phyloP scores from a whole-genome alignment of 1,284 basidiomycete genomes.

The Pseudozyma sp. region DNA sequence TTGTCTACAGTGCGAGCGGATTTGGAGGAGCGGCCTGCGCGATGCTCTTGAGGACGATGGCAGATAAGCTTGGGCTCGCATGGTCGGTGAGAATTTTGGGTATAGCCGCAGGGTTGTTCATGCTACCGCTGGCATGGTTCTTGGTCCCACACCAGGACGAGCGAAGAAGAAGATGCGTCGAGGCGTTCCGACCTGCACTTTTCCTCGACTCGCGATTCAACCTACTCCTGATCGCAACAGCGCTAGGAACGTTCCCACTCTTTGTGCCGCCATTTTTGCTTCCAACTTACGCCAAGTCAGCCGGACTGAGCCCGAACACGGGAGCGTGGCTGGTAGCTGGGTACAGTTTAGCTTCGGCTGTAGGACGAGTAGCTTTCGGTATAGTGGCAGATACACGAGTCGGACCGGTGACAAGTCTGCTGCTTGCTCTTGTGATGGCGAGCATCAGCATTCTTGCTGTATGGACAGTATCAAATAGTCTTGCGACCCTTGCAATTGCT shows the following conservation, averaged over 20 bases:
- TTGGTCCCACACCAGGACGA: conserved; percentile 33
- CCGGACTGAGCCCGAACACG: conserved; percentile 53
- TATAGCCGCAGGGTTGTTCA: conserved; percentile 13
- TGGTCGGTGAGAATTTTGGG: conserved; percentile 61
- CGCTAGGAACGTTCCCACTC: conserved; percentile 67
- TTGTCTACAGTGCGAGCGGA: conserved; percentile 67
- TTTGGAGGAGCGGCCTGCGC: conserved; percentile 67
- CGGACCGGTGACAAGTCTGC: conserved; percentile 47
- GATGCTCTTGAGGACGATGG: conserved; percentile 54
- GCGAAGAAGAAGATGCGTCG: conserved; percentile 16
- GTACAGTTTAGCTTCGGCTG: conserved; percentile 50
- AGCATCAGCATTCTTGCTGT: conserved; percentile 43
- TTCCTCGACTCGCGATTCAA: conserved; percentile 65
- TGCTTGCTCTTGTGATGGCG: conserved; percentile 39
- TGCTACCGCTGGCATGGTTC: conserved; percentile 40
- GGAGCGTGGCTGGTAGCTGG: conserved; percentile 63
- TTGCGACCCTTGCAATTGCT: conserved; percentile 40
- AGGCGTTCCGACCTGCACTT: conserved; percentile 45
- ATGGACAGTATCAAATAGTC: conserved; percentile 46
- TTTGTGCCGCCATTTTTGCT: conserved; percentile 70
- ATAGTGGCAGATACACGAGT: conserved; percentile 48
- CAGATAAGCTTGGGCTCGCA: conserved; percentile 49
- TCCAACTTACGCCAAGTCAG: conserved; percentile 66
- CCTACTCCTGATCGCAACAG: conserved; percentile 63
- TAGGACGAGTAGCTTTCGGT: conserved; percentile 49